phyloP scores from a whole-genome alignment of 106 monocot genomes.

The Triglochin maritima region DNA sequence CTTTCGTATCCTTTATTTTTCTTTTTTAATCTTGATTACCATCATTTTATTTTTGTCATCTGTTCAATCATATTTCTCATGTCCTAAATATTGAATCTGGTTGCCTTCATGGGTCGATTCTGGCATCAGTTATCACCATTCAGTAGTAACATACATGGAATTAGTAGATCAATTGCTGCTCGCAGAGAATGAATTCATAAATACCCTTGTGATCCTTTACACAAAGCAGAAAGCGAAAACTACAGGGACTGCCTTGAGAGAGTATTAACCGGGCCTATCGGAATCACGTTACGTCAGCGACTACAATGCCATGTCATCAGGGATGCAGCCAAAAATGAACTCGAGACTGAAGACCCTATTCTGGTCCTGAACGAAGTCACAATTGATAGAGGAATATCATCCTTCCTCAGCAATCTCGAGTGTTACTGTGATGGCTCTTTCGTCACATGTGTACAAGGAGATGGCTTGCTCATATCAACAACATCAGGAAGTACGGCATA shows the following conservation, averaged over 20 bases:
- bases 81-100: not conserved
- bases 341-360: conserved; percentile 76
- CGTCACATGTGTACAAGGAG: conserved; percentile 94
- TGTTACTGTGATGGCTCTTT: conserved; percentile 92
- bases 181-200: conserved; percentile 4
- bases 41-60: not conserved
- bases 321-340: conserved; percentile 72
- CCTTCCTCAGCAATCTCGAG: conserved; percentile 73
- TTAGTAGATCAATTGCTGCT: not conserved
- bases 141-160: not conserved
- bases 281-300: conserved; percentile 81
- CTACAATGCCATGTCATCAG: conserved; percentile 88
- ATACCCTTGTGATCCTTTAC: conserved; percentile 57
- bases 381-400: conserved; percentile 86
- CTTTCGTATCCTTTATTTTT: conserved; percentile 79
- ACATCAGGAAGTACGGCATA: conserved; percentile 97
- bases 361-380: conserved; percentile 91
- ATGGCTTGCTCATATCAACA: conserved; percentile 86
- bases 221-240: conserved; percentile 63
- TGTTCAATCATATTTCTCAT: not conserved
- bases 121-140: not conserved
- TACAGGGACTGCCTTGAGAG: conserved; percentile 61
- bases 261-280: conserved; percentile 65
- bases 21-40: not conserved
- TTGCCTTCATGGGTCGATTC: too few relatives aligned